Evolutionary conservation across 2,329 filamentous ascomycete species (phyloP).

Genomic region (Sclerotinia trifoliorum): DNA sequence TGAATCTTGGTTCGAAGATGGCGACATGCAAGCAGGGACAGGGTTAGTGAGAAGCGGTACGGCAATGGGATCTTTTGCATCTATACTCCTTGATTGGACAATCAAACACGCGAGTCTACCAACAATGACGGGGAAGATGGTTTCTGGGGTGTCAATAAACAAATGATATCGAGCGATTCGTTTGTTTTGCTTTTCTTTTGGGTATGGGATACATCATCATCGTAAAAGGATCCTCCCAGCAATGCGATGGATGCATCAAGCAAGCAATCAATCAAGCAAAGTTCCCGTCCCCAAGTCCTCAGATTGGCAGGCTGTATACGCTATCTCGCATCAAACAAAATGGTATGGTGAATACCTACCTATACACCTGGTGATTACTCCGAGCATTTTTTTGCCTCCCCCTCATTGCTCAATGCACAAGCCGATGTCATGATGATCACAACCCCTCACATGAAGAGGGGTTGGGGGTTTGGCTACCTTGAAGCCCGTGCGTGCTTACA

Average conservation of each 20-base stretch:
- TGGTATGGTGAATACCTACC: too few species aligned
- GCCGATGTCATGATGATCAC: slow-evolving; percentile 3
- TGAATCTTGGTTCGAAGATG: slow-evolving; percentile 15
- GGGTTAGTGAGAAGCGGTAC: background rate
- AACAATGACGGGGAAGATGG: slow-evolving; percentile 8
- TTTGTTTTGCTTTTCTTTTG: background rate
- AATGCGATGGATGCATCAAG: slow-evolving; percentile 2
- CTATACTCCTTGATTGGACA: background rate
- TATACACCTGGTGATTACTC: background rate
- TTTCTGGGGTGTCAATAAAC: background rate
- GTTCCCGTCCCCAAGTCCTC: background rate
- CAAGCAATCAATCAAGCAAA: background rate
- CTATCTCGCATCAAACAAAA: background rate
- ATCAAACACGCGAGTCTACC: background rate
- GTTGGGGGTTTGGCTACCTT: background rate
- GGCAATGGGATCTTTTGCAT: background rate
- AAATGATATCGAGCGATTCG: background rate
- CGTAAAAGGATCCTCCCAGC: slow-evolving; percentile 1
- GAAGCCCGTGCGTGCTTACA: background rate
- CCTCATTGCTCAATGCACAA: slow-evolving; percentile 13
- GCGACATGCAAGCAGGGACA: slow-evolving; percentile 13
- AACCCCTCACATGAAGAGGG: slow-evolving; percentile 10
- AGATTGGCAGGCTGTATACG: background rate
- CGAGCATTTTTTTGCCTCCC: slow-evolving; percentile 1
- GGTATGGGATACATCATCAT: background rate